A percentile compares a stretch with the other conserved stretches of the same genome.
Conservation (phyloP, 2,329 filamentous ascomycete genomes). For the Ascochyta clinopodiicola region DNA sequence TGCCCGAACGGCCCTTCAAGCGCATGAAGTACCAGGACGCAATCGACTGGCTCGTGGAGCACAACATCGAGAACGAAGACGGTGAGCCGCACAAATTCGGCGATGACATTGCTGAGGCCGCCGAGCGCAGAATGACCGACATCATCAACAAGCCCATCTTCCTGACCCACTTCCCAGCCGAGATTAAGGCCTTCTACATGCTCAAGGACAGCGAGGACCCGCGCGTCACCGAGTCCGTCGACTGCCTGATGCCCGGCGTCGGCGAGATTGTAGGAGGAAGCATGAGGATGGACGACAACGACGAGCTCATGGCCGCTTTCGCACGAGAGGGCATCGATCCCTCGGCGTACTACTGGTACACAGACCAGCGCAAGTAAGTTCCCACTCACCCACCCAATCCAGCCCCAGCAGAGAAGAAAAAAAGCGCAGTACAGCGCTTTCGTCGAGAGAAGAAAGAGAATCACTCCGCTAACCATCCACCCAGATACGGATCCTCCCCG, state of each 20-base stretch:
- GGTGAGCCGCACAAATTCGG: slow-evolving; percentile 89
- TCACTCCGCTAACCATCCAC: slow-evolving; percentile 24
- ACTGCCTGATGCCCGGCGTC: slow-evolving; percentile 87
- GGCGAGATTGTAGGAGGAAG: slow-evolving; percentile 96
- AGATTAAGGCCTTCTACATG: slow-evolving; percentile 99
- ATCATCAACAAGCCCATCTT: slow-evolving; percentile 95
- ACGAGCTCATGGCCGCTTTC: slow-evolving; percentile 84
- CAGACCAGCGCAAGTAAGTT: slow-evolving; percentile 90
- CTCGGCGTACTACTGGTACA: slow-evolving; percentile 96
- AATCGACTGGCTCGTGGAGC: slow-evolving; percentile 89
- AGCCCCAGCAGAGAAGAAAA: background rate
- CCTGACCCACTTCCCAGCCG: slow-evolving; percentile 93
- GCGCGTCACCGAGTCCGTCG: slow-evolving; percentile 91
- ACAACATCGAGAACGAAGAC: slow-evolving; percentile 92
- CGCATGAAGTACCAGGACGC: slow-evolving; percentile 95
- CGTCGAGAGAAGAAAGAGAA: too few species aligned
- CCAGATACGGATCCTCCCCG: slow-evolving; percentile 85
- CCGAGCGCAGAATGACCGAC: slow-evolving; percentile 96
- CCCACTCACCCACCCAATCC: background rate
- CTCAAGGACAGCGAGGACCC: slow-evolving; percentile 79
- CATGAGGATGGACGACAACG: slow-evolving; percentile 93
- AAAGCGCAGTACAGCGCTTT: too few species aligned
- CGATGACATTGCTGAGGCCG: slow-evolving; percentile 97
- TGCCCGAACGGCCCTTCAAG: slow-evolving; percentile 83
- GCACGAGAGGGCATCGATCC: slow-evolving; percentile 85